A percentile compares a stretch with the other conserved stretches of the same genome.
Conservation (phyloP, 768 basidiomycete genomes). For the Trametes punicea region DNA sequence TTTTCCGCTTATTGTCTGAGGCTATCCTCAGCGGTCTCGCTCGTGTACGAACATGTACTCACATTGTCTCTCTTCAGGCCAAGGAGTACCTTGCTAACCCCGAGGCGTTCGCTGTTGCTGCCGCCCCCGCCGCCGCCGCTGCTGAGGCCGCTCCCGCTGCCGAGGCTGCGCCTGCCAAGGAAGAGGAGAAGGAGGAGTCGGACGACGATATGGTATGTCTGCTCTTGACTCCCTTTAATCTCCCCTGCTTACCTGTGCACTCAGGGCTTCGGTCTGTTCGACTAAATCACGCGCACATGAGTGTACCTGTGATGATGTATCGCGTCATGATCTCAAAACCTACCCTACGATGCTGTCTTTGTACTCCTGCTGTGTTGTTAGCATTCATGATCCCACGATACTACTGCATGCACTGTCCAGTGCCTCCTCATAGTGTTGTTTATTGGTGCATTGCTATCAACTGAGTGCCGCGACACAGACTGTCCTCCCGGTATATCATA, state of each 20-base stretch:
- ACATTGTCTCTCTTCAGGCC: conserved; percentile 51
- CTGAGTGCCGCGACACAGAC: no score
- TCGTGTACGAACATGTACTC: conserved; percentile 34
- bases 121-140: conserved; percentile 58
- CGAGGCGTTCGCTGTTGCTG: conserved; percentile 90
- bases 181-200: conserved; percentile 82
- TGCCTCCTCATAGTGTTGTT: no score
- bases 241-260: conserved; percentile 2
- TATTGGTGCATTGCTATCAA: no score
- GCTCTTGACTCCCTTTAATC: background rate
- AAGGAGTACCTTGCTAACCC: conserved; percentile 98
- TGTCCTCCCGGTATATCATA: background rate
- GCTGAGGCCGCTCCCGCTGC: conserved; percentile 56
- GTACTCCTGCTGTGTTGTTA: conserved; percentile 20
- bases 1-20: conserved; percentile 26
- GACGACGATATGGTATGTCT: conserved; percentile 83
- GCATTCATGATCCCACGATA: conserved; percentile 17
- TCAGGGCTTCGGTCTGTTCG: conserved; percentile 93
- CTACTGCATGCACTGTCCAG: background rate
- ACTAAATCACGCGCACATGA: conserved; percentile 41
- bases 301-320: conserved; percentile 11
- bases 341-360: conserved; percentile 19
- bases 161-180: conserved; percentile 31
- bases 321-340: conserved; percentile 15
- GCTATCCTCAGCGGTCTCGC: conserved; percentile 11